These are phyloP conservation scores for Acacia crassicarpa DNA, from an alignment of 306 rosid genomes.

Conservation along the genomic window DNA sequence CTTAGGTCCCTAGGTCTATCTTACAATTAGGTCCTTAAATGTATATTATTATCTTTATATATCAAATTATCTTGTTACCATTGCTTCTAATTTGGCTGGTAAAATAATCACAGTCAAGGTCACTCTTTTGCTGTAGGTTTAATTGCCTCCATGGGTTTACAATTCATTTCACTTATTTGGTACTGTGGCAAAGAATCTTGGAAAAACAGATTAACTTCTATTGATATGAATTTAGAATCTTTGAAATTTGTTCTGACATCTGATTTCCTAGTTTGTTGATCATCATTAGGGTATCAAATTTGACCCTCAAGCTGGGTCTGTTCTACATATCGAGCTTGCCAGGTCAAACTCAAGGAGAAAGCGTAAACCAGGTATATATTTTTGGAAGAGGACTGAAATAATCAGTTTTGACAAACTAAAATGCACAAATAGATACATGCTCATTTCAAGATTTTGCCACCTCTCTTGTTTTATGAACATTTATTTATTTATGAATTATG, in stretches of 20 bases:
- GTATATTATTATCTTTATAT: too few species aligned
- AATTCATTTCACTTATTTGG: slow-evolving; percentile 19
- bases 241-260: slow-evolving; percentile 29
- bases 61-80: neutral
- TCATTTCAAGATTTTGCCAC: slow-evolving; percentile 23
- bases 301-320: slow-evolving; percentile 90
- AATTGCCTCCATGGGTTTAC: slow-evolving; percentile 1
- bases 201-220: neutral
- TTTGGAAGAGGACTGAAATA: slow-evolving; percentile 3
- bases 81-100: neutral
- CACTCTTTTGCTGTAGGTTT: neutral
- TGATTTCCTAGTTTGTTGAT: slow-evolving; percentile 33
- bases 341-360: slow-evolving; percentile 96
- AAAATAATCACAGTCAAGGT: neutral
- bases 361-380: slow-evolving; percentile 71
- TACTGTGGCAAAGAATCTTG: slow-evolving; percentile 1
- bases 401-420: neutral
- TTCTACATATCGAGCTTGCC: slow-evolving; percentile 85
- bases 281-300: slow-evolving; percentile 80
- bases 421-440: neutral
- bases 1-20: too few species aligned
- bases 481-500: slow-evolving; percentile 13
- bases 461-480: neutral
- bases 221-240: slow-evolving; percentile 8
- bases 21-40: too few species aligned